Percentiles rank a stretch among this genome's conserved stretches.
These are phyloP conservation scores for Akanthomyces dipterigenus DNA, from an alignment of 2,329 filamentous ascomycete species.

Conservation along the genomic window DNA sequence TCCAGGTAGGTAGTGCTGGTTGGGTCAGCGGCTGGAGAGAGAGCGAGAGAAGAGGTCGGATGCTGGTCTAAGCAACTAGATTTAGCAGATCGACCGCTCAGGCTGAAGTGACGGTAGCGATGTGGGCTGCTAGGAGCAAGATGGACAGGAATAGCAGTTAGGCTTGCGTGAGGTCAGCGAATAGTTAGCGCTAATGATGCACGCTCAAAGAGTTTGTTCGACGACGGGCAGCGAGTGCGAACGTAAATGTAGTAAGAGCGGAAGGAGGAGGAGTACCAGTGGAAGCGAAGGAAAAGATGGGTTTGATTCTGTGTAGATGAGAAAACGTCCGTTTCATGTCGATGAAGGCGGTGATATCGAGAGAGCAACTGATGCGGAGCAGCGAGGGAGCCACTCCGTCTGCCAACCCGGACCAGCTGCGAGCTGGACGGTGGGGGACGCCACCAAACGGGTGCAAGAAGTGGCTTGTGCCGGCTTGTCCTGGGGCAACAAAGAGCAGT, in stretches of 20 bases:
- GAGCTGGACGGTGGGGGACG: background rate
- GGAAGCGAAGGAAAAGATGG: background rate
- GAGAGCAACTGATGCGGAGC: background rate
- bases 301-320: no score
- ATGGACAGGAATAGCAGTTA: background rate
- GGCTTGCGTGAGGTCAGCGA: background rate
- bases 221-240: background rate
- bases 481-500: background rate
- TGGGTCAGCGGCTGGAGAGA: background rate
- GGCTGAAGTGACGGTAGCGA: background rate
- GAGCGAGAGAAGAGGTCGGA: background rate
- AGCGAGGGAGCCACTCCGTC: background rate
- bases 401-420: background rate
- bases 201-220: background rate
- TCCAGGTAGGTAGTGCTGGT: background rate
- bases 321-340: background rate
- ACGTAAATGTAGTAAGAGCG: background rate
- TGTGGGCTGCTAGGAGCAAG: background rate
- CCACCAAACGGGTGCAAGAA: background rate
- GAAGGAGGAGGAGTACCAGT: background rate
- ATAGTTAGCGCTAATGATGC: background rate
- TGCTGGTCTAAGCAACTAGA: background rate
- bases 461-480: background rate
- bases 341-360: background rate
- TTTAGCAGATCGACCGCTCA: background rate